Evolutionary conservation across 2,329 filamentous ascomycete species (phyloP).

Genomic region (Trichoderma breve): DNA sequence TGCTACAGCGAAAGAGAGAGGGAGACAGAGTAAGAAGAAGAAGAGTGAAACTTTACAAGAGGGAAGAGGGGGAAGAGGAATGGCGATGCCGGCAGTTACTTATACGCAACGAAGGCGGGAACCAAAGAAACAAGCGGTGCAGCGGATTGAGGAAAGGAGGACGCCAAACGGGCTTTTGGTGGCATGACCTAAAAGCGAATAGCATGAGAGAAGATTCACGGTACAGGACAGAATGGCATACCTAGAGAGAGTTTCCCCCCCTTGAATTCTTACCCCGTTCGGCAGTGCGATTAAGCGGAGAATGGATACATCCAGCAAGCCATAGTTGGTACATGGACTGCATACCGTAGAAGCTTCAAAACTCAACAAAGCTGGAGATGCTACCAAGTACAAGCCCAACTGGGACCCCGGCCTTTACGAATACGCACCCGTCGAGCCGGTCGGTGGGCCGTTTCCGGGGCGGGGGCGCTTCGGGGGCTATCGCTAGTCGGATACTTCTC

Average conservation of each 20-base stretch:
- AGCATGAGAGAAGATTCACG: background rate
- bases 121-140: background rate
- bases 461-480: background rate
- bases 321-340: background rate
- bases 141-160: background rate
- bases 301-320: background rate
- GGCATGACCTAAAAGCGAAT: background rate
- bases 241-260: background rate
- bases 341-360: background rate
- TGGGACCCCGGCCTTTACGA: constrained; percentile 8
- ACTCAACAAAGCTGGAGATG: background rate
- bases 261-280: background rate
- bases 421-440: constrained; percentile 14
- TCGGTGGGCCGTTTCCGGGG: constrained; percentile 13
- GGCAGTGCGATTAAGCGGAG: constrained; percentile 16
- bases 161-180: background rate
- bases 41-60: background rate
- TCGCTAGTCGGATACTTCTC: background rate
- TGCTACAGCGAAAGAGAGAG: background rate
- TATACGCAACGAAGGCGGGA: background rate
- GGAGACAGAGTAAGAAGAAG: background rate
- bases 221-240: background rate
- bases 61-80: background rate
- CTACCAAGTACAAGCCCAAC: background rate
- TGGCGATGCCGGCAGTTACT: background rate